Conservation (phyloP, 1,284 basidiomycete species). For the Microbotryomycetes sp. region DNA sequence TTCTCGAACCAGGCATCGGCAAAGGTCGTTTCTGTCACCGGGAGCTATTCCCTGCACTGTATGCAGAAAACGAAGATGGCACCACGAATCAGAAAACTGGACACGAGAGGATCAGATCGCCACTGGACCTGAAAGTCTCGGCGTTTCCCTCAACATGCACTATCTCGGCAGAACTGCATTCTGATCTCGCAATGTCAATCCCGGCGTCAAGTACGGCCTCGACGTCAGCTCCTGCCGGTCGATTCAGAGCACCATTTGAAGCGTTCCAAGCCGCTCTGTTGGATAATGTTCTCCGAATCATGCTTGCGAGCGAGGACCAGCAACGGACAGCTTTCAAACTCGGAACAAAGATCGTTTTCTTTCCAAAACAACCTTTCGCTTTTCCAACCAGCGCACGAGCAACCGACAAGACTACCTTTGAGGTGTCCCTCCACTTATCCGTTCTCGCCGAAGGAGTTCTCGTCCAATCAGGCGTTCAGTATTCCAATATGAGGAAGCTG, state of each 20-base stretch:
- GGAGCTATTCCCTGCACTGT: conserved; percentile 22
- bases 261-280: neutral
- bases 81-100: too few species aligned
- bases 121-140: neutral
- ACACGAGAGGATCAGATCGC: neutral
- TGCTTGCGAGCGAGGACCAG: neutral
- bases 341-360: neutral
- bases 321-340: neutral
- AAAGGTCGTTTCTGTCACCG: conserved; percentile 19
- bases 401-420: conserved; percentile 8
- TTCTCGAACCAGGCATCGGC: conserved; percentile 6
- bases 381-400: neutral
- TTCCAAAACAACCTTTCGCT: neutral
- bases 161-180: neutral
- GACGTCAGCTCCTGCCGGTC: too few species aligned
- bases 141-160: neutral
- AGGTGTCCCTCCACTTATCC: conserved; percentile 2
- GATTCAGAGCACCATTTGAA: neutral
- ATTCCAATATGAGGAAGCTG: neutral
- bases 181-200: too few species aligned
- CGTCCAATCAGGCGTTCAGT: neutral
- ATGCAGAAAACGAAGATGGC: neutral
- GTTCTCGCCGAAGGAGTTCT: conserved; percentile 1
- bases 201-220: neutral
- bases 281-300: neutral